phyloP scores from a whole-genome alignment of 176 grass and related monocot species.

The Bromus sterilis region DNA sequence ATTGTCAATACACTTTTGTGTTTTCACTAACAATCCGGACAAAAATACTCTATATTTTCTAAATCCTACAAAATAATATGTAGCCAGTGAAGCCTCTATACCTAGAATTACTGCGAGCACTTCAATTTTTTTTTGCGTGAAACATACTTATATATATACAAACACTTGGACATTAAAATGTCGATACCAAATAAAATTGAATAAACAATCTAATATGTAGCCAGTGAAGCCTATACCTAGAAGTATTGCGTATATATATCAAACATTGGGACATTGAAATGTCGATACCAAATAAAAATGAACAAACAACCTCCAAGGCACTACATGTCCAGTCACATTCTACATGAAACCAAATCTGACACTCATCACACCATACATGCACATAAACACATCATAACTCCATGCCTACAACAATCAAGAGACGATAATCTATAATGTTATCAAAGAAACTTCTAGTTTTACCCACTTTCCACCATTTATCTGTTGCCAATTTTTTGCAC shows the following conservation, averaged over 20 bases:
- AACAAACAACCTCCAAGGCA: constrained; percentile 51
- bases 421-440: neutral
- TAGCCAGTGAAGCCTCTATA: constrained; percentile 5
- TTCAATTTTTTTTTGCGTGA: too few relatives aligned
- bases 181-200: constrained; percentile 12
- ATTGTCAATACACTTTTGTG: too few relatives aligned
- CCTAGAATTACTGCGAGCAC: too few relatives aligned
- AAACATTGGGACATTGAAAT: neutral
- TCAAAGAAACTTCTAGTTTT: constrained; percentile 8
- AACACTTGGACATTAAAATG: neutral
- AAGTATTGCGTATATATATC: too few relatives aligned
- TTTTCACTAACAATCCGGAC: too few relatives aligned
- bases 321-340: constrained; percentile 58
- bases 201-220: constrained; percentile 33
- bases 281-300: constrained; percentile 5
- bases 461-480: constrained; percentile 84
- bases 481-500: too few relatives aligned
- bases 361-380: constrained; percentile 76
- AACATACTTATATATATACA: too few relatives aligned
- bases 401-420: neutral
- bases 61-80: too few relatives aligned
- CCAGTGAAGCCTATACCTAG: constrained; percentile 4
- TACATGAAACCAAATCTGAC: constrained; percentile 79
- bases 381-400: neutral
- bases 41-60: too few relatives aligned